These are phyloP conservation scores for Barnettozyma siamensis DNA, from an alignment of 805 yeast genomes.

Conservation along the genomic window DNA sequence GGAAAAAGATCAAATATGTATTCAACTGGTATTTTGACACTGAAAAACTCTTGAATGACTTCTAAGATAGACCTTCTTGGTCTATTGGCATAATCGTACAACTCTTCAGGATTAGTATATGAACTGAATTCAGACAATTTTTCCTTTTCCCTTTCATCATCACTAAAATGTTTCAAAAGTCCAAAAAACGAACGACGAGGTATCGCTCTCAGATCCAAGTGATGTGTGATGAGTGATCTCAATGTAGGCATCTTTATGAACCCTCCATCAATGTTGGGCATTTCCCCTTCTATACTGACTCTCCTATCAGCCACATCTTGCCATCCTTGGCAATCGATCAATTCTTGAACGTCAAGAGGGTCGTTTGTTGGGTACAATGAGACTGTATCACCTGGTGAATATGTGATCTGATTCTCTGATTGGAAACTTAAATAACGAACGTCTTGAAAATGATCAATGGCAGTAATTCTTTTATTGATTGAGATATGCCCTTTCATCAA, in stretches of 20 bases:
- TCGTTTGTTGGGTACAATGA: slow-evolving; percentile 74
- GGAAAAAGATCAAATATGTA: slow-evolving; percentile 78
- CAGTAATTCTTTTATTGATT: slow-evolving; percentile 57
- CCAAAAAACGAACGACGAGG: slow-evolving; percentile 83
- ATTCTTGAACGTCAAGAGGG: slow-evolving; percentile 51
- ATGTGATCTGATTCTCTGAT: slow-evolving; percentile 26
- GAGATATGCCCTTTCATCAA: slow-evolving; percentile 39
- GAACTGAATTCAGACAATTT: slow-evolving; percentile 70
- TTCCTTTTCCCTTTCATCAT: slow-evolving; percentile 67
- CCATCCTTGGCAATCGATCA: slow-evolving; percentile 75
- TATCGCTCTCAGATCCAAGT: slow-evolving; percentile 74
- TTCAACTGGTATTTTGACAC: slow-evolving; percentile 68
- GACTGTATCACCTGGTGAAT: slow-evolving; percentile 76
- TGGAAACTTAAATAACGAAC: slow-evolving; percentile 51
- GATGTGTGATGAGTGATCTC: slow-evolving; percentile 66
- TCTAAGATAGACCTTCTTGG: slow-evolving; percentile 88
- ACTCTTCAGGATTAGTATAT: slow-evolving; percentile 69
- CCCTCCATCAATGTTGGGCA: slow-evolving; percentile 48
- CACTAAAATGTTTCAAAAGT: slow-evolving; percentile 67
- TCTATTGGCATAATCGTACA: slow-evolving; percentile 87
- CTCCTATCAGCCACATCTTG: slow-evolving; percentile 58
- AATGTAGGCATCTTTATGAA: slow-evolving; percentile 58
- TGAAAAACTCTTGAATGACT: slow-evolving; percentile 73
- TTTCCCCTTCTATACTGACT: slow-evolving; percentile 26
- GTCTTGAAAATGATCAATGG: slow-evolving; percentile 79